A percentile compares a stretch with the other conserved stretches of the same genome.
These are phyloP conservation scores for Gossypium schwendimanii DNA, from an alignment of 441 rosid species.

Conservation along the genomic window DNA sequence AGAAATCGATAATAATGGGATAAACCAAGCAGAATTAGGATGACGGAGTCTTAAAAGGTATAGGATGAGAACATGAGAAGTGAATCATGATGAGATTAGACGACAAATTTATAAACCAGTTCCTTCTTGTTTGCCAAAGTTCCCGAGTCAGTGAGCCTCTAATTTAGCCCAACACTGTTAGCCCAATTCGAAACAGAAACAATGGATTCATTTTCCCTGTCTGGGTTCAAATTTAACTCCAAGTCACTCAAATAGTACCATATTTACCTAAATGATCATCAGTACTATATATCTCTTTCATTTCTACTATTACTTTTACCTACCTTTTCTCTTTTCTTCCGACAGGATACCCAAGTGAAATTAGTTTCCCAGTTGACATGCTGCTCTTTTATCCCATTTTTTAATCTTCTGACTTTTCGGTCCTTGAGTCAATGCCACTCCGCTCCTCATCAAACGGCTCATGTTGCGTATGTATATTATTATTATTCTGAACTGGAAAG, in stretches of 20 bases:
- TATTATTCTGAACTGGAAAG: no score
- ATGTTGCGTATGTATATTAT: background rate
- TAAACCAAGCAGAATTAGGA: background rate
- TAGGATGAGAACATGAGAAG: background rate
- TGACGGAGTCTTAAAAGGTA: background rate
- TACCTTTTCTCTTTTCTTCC: background rate
- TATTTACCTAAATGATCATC: background rate
- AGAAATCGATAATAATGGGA: background rate
- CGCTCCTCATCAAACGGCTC: background rate
- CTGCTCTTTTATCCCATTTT: slow-evolving; percentile 1
- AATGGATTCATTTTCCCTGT: background rate
- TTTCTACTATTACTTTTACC: background rate
- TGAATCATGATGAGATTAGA: background rate
- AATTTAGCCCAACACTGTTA: background rate
- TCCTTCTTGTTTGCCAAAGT: background rate
- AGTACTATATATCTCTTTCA: no score
- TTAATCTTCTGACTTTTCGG: background rate
- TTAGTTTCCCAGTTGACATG: slow-evolving; percentile 10
- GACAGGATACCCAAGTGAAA: slow-evolving; percentile 4
- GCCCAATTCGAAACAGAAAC: background rate
- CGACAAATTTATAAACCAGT: background rate
- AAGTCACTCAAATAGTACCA: no score
- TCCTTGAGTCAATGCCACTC: background rate
- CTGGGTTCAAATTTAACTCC: background rate
- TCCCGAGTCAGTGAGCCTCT: background rate